These are phyloP conservation scores for Cyberlindnera mrakii DNA, from an alignment of 805 yeast genomes.

Conservation along the genomic window DNA sequence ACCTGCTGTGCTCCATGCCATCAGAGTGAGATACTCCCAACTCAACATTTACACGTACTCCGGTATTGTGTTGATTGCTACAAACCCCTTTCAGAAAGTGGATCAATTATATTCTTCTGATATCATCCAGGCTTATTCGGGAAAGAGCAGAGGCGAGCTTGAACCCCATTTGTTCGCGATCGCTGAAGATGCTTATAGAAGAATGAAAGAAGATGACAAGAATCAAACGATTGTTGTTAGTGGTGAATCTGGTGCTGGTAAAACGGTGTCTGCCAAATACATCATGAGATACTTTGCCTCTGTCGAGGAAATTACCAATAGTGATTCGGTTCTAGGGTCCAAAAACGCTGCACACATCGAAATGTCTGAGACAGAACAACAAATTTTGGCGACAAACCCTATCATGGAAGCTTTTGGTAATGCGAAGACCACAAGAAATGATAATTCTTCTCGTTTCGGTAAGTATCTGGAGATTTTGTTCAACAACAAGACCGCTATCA, in stretches of 20 bases:
- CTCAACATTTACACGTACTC: constrained; percentile 91
- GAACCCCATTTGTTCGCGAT: constrained; percentile 97
- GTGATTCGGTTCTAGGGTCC: constrained; percentile 30
- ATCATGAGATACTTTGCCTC: constrained; percentile 97
- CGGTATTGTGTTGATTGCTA: constrained; percentile 94
- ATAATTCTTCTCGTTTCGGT: constrained; percentile 96
- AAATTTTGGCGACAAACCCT: constrained; percentile 93
- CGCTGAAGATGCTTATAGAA: constrained; percentile 94
- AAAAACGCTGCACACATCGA: constrained; percentile 43
- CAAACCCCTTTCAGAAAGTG: constrained; percentile 90
- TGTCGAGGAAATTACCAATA: constrained; percentile 52
- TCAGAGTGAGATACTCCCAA: constrained; percentile 81
- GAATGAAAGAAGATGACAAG: constrained; percentile 79
- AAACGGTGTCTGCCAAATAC: constrained; percentile 93
- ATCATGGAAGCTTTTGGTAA: constrained; percentile 98
- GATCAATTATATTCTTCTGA: constrained; percentile 89
- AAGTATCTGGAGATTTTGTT: constrained; percentile 90
- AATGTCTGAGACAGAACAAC: constrained; percentile 88
- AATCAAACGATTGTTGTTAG: constrained; percentile 95
- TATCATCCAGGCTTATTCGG: constrained; percentile 91
- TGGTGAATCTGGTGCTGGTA: constrained; percentile 99
- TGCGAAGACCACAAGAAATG: constrained; percentile 95
- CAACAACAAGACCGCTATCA: constrained; percentile 65
- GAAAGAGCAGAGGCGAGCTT: constrained; percentile 86
- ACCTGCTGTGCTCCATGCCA: constrained; percentile 94